These are phyloP conservation scores for Leccinum broughii DNA, from an alignment of 768 basidiomycete species.

Conservation along the genomic window DNA sequence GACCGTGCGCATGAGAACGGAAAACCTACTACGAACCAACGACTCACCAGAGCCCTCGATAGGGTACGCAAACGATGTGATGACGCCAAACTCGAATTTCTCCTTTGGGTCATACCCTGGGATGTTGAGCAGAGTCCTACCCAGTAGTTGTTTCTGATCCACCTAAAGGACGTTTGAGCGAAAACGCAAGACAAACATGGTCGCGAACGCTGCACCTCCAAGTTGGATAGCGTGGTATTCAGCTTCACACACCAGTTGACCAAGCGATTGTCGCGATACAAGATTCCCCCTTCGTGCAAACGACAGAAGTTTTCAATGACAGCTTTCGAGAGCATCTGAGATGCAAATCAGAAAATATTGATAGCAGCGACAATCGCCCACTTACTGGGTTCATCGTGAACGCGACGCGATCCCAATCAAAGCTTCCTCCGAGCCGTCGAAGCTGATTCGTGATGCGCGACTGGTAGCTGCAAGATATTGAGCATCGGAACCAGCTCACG, in stretches of 20 bases:
- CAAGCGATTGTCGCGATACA: slow-evolving; percentile 94
- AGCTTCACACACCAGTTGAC: slow-evolving; percentile 98
- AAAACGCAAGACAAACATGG: neutral
- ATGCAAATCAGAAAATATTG: slow-evolving; percentile 2
- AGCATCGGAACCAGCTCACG: neutral
- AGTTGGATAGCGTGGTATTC: slow-evolving; percentile 96
- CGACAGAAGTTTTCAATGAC: slow-evolving; percentile 91
- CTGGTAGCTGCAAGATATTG: slow-evolving; percentile 67
- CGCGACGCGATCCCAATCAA: slow-evolving; percentile 91
- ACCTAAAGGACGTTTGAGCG: slow-evolving; percentile 50
- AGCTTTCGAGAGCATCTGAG: slow-evolving; percentile 73
- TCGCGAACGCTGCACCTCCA: slow-evolving; percentile 64
- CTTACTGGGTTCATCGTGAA: slow-evolving; percentile 93
- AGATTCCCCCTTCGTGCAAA: slow-evolving; percentile 85
- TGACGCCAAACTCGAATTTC: slow-evolving; percentile 94
- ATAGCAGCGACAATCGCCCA: neutral
- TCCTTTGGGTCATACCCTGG: slow-evolving; percentile 97
- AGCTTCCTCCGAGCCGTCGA: slow-evolving; percentile 85
- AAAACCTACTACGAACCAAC: neutral
- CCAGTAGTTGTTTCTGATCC: slow-evolving; percentile 86
- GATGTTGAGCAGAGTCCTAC: slow-evolving; percentile 82
- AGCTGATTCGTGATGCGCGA: slow-evolving; percentile 89
- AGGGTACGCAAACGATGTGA: slow-evolving; percentile 94
- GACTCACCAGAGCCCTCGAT: slow-evolving; percentile 78
- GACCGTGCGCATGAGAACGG: neutral